phyloP scores from a whole-genome alignment of 495 filamentous ascomycete species.

The Aspergillus saccharolyticus region DNA sequence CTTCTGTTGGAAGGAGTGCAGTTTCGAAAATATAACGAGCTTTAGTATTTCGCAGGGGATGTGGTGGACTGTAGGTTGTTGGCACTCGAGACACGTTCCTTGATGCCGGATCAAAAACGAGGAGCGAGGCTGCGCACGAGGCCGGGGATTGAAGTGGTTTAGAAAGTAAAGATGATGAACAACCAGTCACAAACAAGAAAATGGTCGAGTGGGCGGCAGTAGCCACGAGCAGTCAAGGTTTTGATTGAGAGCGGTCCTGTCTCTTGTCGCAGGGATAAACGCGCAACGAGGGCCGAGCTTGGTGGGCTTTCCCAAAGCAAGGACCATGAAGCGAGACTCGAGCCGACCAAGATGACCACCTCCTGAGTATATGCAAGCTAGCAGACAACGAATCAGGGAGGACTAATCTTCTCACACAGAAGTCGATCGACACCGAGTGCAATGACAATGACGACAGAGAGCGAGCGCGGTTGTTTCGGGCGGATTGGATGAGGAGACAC shows the following conservation, averaged over 20 bases:
- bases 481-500: conserved; percentile 12
- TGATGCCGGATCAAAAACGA: conserved; percentile 14
- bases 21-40: not conserved
- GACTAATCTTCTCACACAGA: conserved; percentile 1
- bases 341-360: not conserved
- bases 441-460: conserved; percentile 8
- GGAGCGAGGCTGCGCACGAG: conserved; percentile 12
- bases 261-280: conserved; percentile 6
- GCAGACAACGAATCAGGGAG: conserved; percentile 12
- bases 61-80: not conserved
- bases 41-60: not conserved
- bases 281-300: conserved; percentile 4
- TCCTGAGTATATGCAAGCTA: not conserved
- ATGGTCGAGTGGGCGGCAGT: conserved; percentile 10
- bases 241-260: not conserved
- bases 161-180: conserved; percentile 5
- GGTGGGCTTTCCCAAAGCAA: conserved; percentile 28
- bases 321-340: conserved; percentile 21
- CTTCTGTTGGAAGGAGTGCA: conserved; percentile 12
- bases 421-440: conserved; percentile 9
- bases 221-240: not conserved
- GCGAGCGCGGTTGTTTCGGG: not conserved
- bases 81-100: conserved; percentile 12
- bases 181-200: conserved; percentile 9
- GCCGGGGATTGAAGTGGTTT: conserved; percentile 13